Conservation (phyloP, 1,139 yeast species). For the Suhomyces bribrorum region DNA sequence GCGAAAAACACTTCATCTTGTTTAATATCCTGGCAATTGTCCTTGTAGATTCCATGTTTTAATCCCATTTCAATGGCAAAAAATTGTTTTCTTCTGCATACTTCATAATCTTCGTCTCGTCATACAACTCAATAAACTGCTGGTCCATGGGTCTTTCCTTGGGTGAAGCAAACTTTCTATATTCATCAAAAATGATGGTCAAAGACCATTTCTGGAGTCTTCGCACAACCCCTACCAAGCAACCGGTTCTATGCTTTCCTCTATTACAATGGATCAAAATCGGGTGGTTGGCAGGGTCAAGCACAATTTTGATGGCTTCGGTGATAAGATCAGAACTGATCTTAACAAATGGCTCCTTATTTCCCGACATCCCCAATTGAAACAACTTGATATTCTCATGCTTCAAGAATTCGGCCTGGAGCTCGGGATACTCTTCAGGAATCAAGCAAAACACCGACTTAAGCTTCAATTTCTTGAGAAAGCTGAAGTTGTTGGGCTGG, state of each 20-base stretch:
- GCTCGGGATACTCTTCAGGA: constrained; percentile 87
- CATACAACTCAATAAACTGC: constrained; percentile 88
- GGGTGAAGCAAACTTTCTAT: constrained; percentile 90
- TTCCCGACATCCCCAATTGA: constrained; percentile 93
- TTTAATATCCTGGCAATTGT: no score
- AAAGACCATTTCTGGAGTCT: constrained; percentile 89
- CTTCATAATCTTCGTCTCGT: constrained; percentile 58
- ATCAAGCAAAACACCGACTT: constrained; percentile 81
- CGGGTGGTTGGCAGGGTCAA: constrained; percentile 87
- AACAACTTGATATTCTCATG: constrained; percentile 65
- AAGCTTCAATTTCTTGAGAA: constrained; percentile 59
- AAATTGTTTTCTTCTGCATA: constrained; percentile 55
- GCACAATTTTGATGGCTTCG: constrained; percentile 75
- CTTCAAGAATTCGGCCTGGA: constrained; percentile 63
- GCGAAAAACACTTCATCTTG: no score
- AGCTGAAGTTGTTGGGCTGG: constrained; percentile 74
- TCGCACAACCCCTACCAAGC: constrained; percentile 88
- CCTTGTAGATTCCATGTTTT: no score
- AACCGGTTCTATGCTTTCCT: constrained; percentile 96
- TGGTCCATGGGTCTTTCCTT: constrained; percentile 94
- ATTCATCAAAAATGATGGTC: constrained; percentile 92
- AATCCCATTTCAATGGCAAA: constrained; percentile 69
- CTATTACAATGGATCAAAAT: constrained; percentile 90
- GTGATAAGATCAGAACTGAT: constrained; percentile 77
- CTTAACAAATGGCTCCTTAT: constrained; percentile 91